Percentiles rank a stretch among this genome's conserved stretches.
Evolutionary conservation across 1,284 basidiomycete genomes (phyloP).

Genomic region (Wallemia ichthyophaga): DNA sequence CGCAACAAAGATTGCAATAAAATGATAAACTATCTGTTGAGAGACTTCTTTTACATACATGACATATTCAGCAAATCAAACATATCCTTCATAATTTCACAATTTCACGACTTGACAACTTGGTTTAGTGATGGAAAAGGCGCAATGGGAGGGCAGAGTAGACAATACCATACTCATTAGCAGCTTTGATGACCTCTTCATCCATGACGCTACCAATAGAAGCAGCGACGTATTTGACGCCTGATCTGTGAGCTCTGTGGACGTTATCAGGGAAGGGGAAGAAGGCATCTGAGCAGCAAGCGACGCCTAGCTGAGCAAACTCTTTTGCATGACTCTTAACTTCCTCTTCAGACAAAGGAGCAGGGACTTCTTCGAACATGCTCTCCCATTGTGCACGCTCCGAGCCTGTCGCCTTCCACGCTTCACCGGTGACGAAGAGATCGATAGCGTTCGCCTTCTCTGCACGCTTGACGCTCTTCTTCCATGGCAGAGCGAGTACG

Average conservation of each 20-base stretch:
- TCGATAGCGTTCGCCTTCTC: conserved; percentile 98
- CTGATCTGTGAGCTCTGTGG: conserved; percentile 65
- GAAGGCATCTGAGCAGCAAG: conserved; percentile 87
- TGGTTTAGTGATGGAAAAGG: conserved; percentile 45
- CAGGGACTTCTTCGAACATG: conserved; percentile 47
- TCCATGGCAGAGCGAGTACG: conserved; percentile 72
- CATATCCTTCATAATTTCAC: too few species aligned
- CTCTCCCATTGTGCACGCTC: conserved; percentile 79
- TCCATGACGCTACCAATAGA: conserved; percentile 96
- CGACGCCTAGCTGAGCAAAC: conserved; percentile 38
- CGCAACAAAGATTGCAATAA: too few species aligned
- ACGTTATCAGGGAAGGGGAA: conserved; percentile 99
- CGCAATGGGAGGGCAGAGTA: conserved; percentile 57
- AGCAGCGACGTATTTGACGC: conserved; percentile 72
- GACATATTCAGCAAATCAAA: too few species aligned
- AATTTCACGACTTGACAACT: too few species aligned
- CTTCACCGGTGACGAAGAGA: conserved; percentile 72
- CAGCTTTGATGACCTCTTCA: conserved; percentile 69
- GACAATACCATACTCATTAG: conserved; percentile 62
- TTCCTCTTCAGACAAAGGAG: conserved; percentile 37
- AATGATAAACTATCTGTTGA: not conserved
- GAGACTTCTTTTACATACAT: not conserved
- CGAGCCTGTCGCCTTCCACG: conserved; percentile 37
- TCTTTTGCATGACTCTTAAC: conserved; percentile 36
- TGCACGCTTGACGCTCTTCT: conserved; percentile 85